phyloP scores from a whole-genome alignment of 352 stramenopile genomes.

The Pilasporangium apinafurcum region DNA sequence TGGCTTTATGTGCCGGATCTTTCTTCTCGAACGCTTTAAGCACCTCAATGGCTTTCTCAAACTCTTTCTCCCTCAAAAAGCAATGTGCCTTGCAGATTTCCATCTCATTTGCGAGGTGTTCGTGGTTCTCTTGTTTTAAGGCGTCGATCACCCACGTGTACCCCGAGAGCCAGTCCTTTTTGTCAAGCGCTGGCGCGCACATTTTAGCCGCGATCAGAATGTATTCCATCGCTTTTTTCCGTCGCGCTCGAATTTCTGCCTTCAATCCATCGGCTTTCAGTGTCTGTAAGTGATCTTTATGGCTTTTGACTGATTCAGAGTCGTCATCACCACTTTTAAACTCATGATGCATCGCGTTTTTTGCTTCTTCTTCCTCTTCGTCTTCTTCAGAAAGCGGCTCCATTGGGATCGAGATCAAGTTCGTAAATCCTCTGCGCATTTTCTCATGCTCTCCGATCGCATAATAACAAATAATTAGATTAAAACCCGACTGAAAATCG shows the following conservation, averaged over 20 bases:
- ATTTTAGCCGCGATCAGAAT: slow-evolving; percentile 93
- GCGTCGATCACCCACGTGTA: slow-evolving; percentile 94
- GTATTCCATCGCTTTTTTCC: slow-evolving; percentile 85
- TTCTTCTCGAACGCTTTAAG: slow-evolving; percentile 97
- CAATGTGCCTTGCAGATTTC: slow-evolving; percentile 84
- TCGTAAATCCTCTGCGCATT: slow-evolving; percentile 91
- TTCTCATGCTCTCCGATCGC: slow-evolving; percentile 93
- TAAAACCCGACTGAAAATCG: slow-evolving; percentile 96
- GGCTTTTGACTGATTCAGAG: slow-evolving; percentile 15
- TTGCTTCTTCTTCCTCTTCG: slow-evolving; percentile 67
- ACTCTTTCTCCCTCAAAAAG: slow-evolving; percentile 91
- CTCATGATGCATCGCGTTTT: slow-evolving; percentile 40
- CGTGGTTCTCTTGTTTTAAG: slow-evolving; percentile 87
- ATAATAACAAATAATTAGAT: slow-evolving; percentile 97
- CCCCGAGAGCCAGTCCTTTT: slow-evolving; percentile 87
- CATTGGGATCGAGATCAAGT: slow-evolving; percentile 89
- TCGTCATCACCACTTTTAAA: slow-evolving; percentile 31
- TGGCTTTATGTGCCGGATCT: slow-evolving; percentile 88
- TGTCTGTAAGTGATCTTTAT: slow-evolving; percentile 47
- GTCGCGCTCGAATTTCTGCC: slow-evolving; percentile 62
- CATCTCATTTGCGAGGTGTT: slow-evolving; percentile 90
- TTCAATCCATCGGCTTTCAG: slow-evolving; percentile 69
- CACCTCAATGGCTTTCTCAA: slow-evolving; percentile 91
- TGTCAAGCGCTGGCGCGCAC: slow-evolving; percentile 90
- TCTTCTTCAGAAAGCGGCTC: slow-evolving; percentile 79